Conservation (phyloP, 148 eudicot genomes). For the Rhododendron ovatum region DNA sequence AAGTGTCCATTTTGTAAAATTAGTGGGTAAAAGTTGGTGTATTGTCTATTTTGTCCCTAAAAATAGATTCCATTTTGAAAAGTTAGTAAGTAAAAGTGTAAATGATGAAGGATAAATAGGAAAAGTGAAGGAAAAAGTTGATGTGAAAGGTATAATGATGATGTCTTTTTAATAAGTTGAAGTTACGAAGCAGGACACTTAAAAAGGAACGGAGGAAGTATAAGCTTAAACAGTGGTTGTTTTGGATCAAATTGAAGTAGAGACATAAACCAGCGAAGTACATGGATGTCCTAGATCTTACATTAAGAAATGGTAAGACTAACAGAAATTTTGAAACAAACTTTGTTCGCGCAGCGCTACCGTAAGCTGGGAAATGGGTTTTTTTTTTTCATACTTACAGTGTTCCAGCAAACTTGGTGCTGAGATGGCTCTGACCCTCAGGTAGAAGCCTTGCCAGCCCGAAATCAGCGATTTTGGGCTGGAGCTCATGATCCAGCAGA, state of each 20-base stretch:
- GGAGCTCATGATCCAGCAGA: constrained; percentile 33
- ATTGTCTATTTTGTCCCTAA: too few relatives aligned
- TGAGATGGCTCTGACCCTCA: constrained; percentile 39
- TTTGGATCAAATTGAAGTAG: neutral
- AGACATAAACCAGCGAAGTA: neutral
- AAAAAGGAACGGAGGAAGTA: too few relatives aligned
- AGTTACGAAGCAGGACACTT: too few relatives aligned
- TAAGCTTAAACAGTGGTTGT: too few relatives aligned
- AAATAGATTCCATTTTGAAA: too few relatives aligned
- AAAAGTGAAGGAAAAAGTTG: too few relatives aligned
- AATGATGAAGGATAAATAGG: too few relatives aligned
- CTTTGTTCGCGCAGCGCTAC: neutral
- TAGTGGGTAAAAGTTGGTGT: too few relatives aligned
- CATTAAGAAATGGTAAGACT: neutral
- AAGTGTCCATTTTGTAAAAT: too few relatives aligned
- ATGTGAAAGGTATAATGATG: too few relatives aligned
- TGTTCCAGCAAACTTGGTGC: constrained; percentile 52
- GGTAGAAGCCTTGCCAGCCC: constrained; percentile 47
- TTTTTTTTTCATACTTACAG: constrained; percentile 20
- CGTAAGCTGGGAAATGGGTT: neutral
- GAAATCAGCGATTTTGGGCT: constrained; percentile 47
- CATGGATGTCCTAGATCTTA: neutral
- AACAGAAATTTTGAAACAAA: neutral
- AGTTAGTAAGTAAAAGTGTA: too few relatives aligned
- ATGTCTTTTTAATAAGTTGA: too few relatives aligned